Conservation (phyloP, 176 grass and related monocot species). For the Tillandsia leiboldiana region DNA sequence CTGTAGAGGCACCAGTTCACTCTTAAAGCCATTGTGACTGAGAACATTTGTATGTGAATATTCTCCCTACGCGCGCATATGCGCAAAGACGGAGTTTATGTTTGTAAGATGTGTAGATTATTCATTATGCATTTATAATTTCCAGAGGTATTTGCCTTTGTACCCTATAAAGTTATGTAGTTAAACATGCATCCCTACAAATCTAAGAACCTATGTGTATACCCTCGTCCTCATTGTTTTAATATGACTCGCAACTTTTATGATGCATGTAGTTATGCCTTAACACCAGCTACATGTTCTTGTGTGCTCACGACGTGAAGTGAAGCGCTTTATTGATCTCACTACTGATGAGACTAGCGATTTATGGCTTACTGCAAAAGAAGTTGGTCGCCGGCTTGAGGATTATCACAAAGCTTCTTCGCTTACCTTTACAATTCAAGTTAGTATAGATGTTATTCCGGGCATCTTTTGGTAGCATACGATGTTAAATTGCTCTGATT, state of each 20-base stretch:
- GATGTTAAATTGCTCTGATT: no score
- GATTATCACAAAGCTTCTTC: conserved; percentile 77
- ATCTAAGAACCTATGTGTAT: neutral
- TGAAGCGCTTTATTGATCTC: conserved; percentile 69
- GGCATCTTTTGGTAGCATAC: neutral
- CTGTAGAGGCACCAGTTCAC: neutral
- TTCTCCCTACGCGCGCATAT: neutral
- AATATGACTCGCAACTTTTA: neutral
- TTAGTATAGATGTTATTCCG: conserved; percentile 19
- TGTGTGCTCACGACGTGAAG: conserved; percentile 68
- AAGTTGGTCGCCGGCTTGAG: conserved; percentile 59
- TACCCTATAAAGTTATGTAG: no score
- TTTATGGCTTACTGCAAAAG: conserved; percentile 82
- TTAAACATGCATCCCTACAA: neutral
- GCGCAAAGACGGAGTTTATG: no score
- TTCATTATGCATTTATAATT: no score
- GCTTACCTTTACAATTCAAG: conserved; percentile 75
- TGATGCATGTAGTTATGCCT: conserved; percentile 25
- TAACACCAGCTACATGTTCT: conserved; percentile 75
- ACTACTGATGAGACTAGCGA: conserved; percentile 70
- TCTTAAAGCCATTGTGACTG: neutral
- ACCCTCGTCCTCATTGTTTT: neutral
- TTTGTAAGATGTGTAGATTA: no score
- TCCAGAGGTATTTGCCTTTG: no score
- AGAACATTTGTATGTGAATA: neutral